Evolutionary conservation across 768 basidiomycete genomes (phyloP), one percentile per base, ranked within the genome.

Genomic region (Boletus sp.): DNA sequence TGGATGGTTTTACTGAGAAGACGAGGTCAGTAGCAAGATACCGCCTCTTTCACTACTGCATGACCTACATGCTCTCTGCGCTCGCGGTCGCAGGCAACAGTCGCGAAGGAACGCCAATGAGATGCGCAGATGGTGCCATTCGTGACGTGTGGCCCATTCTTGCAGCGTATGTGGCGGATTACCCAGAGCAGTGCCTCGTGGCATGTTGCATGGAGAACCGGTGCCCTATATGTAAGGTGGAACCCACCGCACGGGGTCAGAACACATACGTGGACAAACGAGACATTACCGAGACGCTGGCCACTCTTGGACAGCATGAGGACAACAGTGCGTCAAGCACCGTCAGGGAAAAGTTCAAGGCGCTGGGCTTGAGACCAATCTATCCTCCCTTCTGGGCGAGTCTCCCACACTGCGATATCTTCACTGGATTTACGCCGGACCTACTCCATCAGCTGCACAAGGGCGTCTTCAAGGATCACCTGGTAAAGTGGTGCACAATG

Each of bases 381-480:
- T 49, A 65, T 18, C 7, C 50, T 9, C 58, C 50, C 37, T 64
- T 63, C 52, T 64, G 58, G 61, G 42, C 29, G 4, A 24, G n/a
- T 24, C 20, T 42, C 9, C 59, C 56, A 0, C n/a, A 36, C 7
- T 29, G 47, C 35, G 50, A 65, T 24, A 65, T 82, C 39, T 77
- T 75, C 57, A 0, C 20, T 0, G 66, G 52, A 8, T 55, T 81
- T 20, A 76, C 73, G 0, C 72, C 75, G 10, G 67, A 79, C 65
- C 36, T 80, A 9, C 72, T 81, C 4, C 80, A 83, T 56, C 78
- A 81, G 60, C 61, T 82, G 0, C 72, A 80, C 61, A 77, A 82
- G 56, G 80, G 80, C 0, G 47, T 77, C 0, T 77, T 80, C 67
- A 76, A 77, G 48, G 73, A 79, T 46, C 78, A 80, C 49, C 50